Evolutionary conservation across 352 stramenopile species (phyloP).

Genomic region (Phytophthora pinifolia): DNA sequence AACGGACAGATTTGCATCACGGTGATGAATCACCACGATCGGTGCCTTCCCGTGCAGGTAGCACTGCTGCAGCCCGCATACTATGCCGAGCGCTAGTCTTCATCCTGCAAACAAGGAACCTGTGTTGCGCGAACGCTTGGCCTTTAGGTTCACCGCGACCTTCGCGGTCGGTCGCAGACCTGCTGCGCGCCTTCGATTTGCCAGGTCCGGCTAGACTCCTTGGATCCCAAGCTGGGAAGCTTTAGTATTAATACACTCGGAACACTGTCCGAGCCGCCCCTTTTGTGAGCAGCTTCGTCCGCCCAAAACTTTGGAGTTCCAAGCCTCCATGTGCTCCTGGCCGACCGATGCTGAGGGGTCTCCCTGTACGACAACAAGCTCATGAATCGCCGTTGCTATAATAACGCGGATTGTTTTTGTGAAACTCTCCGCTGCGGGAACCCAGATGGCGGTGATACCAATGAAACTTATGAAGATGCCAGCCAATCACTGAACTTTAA

Average conservation of each 20-base stretch:
- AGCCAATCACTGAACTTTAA: constrained; percentile 28
- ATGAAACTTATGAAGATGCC: too few species aligned
- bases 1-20: constrained; percentile 4
- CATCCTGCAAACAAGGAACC: constrained; percentile 4
- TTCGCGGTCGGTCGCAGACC: not conserved
- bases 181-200: constrained; percentile 24
- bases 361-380: not conserved
- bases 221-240: too few species aligned
- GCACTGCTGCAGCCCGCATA: too few species aligned
- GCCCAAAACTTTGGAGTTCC: constrained; percentile 7
- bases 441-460: constrained; percentile 14
- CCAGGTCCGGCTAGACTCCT: constrained; percentile 18
- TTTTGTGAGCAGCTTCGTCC: constrained; percentile 26
- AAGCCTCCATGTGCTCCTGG: constrained; percentile 4
- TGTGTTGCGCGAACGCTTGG: not conserved
- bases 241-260: not conserved
- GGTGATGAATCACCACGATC: constrained; percentile 14
- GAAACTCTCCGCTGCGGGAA: too few species aligned
- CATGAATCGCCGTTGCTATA: constrained; percentile 2
- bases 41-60: not conserved
- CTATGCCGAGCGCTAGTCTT: not conserved
- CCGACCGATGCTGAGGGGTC: too few species aligned
- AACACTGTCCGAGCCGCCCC: constrained; percentile 6
- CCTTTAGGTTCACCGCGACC: not conserved
- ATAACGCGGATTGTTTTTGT: not conserved